Conservation (phyloP, 352 stramenopile species). For the Phytophthora boehmeriae region DNA sequence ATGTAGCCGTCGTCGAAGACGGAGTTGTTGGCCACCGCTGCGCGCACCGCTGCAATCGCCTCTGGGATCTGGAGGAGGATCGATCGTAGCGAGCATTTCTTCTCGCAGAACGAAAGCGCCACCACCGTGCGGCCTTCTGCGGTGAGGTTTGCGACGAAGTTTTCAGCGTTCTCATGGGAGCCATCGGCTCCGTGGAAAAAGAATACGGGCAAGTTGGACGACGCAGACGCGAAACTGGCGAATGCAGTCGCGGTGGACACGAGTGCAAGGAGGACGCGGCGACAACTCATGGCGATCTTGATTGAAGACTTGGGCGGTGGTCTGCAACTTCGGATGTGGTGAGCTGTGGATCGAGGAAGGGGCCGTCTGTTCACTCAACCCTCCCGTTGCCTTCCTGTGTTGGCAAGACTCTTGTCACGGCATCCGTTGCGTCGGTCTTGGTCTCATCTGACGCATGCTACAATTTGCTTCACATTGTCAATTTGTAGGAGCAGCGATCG, state of each 20-base stretch:
- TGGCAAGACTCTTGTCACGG: too few relatives aligned
- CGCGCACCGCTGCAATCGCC: conserved; percentile 42
- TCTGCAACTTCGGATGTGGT: too few relatives aligned
- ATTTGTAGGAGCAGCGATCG: conserved; percentile 14
- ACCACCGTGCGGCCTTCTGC: conserved; percentile 31
- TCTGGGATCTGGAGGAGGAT: conserved; percentile 35
- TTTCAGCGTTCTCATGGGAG: conserved; percentile 17
- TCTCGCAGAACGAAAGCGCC: conserved; percentile 42
- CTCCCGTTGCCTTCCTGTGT: not conserved
- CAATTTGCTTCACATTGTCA: too few relatives aligned
- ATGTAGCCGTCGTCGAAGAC: conserved; percentile 44
- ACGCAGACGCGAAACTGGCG: conserved; percentile 9
- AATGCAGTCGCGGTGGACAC: conserved; percentile 7
- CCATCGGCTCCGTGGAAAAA: conserved; percentile 48
- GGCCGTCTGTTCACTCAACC: conserved; percentile 7
- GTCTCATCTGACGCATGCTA: not conserved
- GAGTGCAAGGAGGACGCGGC: conserved; percentile 7
- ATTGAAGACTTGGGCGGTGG: conserved; percentile 2
- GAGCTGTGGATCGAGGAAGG: too few relatives aligned
- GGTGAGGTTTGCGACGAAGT: conserved; percentile 33
- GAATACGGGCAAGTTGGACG: conserved; percentile 37
- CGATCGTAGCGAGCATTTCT: conserved; percentile 27
- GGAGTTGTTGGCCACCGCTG: conserved; percentile 23
- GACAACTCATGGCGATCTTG: not conserved
- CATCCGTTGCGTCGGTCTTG: too few relatives aligned